phyloP scores from a whole-genome alignment of 1,284 basidiomycete species.

The Rhodotorula sp. region DNA sequence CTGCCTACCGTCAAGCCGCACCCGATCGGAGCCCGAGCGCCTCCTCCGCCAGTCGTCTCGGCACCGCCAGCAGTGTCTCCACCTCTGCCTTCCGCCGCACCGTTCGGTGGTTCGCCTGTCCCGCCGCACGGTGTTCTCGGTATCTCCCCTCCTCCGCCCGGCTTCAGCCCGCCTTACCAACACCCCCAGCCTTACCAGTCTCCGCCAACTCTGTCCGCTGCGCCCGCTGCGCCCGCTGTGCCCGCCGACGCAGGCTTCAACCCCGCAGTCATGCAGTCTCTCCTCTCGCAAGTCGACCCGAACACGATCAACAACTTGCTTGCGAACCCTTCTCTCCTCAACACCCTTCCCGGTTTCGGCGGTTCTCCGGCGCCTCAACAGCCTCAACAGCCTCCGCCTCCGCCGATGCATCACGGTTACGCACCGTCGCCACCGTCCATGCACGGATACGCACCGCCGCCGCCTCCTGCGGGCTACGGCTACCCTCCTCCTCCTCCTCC shows the following conservation, averaged over 20 bases:
- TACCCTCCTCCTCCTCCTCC: neutral
- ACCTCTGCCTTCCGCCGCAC: neutral
- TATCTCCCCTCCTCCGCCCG: neutral
- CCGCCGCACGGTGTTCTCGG: neutral
- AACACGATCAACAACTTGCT: slow-evolving; percentile 31
- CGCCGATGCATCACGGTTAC: neutral
- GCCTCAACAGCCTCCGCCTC: neutral
- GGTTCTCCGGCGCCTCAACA: neutral
- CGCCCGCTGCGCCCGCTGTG: neutral
- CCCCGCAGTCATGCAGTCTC: slow-evolving; percentile 7
- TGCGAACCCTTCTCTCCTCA: slow-evolving; percentile 27
- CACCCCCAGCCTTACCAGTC: neutral
- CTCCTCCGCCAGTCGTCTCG: neutral
- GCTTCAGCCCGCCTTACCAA: neutral
- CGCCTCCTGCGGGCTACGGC: neutral
- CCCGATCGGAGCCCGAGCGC: slow-evolving; percentile 2
- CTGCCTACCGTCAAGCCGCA: slow-evolving; percentile 24
- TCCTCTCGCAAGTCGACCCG: slow-evolving; percentile 33
- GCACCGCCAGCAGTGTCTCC: neutral
- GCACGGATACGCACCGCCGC: neutral
- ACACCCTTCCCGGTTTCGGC: neutral
- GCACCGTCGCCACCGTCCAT: neutral
- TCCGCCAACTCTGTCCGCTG: neutral
- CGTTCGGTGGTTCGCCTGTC: neutral
- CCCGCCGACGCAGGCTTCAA: slow-evolving; percentile 1